Evolutionary conservation across 306 rosid species (phyloP), one percentile per base, ranked within the genome.

Genomic region (Rosa persica): DNA sequence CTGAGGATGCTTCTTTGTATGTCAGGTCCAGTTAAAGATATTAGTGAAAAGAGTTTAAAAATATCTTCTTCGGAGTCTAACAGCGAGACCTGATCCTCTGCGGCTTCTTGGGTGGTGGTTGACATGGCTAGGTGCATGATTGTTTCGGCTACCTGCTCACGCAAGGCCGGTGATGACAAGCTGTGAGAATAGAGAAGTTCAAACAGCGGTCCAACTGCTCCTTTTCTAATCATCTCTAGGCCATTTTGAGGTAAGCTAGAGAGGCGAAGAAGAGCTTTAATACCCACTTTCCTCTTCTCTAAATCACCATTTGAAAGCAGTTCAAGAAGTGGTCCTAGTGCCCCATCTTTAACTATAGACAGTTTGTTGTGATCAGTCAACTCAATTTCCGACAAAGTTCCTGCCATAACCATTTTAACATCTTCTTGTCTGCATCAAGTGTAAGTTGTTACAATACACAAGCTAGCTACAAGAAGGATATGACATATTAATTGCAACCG

Each of bases 231-330:
- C 90, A 90, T 88, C 70, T 73, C 85, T 47, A 78, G 86, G 80
- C 95, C 90, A 73, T 76, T 90, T 82, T 87, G 78, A 40, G 89
- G 89, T 76, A 90, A 74, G 73, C 55, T 82, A 68, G 95, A 87
- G 77, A 90, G 86, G 51, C 82, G 80, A 23, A 81, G 81, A 46
- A 90, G 83, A 78, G 89, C 86, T 79, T 81, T 83, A 54, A 83
- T 84, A 23, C 84, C 86, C 74, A 78, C 85, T 83, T 82, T 79
- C 83, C 85, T 80, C 79, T 71, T 76, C 83, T 83, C 87, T 60
- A 83, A 34, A 23, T 87, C 84, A 76, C 77, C 71, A n/a, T 83
- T 70, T 42, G 82, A 76, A 76, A 90, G 91, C 78, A 90, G 77
- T 54, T 81, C 86, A 79, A 90, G 84, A 78, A 90, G 89, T 36